Percentiles rank a stretch among this genome's conserved stretches.
These are phyloP conservation scores for Penicillium corylophilum DNA, from an alignment of 2,329 filamentous ascomycete species.

Conservation along the genomic window DNA sequence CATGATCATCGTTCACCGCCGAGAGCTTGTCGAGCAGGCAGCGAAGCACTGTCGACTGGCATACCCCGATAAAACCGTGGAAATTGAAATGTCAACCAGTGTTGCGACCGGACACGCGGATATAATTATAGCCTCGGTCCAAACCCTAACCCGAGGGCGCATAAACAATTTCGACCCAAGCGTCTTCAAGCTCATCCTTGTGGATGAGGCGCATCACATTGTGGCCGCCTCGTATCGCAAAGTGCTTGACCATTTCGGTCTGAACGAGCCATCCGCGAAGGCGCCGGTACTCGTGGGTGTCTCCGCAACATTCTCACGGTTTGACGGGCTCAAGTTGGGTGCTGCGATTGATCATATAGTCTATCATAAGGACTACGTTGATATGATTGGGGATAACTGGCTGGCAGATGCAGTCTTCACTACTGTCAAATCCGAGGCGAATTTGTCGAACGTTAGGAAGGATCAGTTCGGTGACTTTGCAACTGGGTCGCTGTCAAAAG, in stretches of 20 bases:
- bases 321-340: slow-evolving; percentile 79
- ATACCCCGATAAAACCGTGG: slow-evolving; percentile 77
- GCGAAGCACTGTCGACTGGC: slow-evolving; percentile 76
- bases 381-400: slow-evolving; percentile 88
- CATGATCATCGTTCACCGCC: slow-evolving; percentile 85
- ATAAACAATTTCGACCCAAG: slow-evolving; percentile 78
- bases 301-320: slow-evolving; percentile 76
- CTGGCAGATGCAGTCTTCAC: slow-evolving; percentile 91
- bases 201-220: slow-evolving; percentile 97
- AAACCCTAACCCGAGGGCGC: slow-evolving; percentile 75
- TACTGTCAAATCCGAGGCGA: slow-evolving; percentile 78
- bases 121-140: slow-evolving; percentile 89
- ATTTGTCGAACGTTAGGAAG: slow-evolving; percentile 69
- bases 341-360: slow-evolving; percentile 91
- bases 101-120: slow-evolving; percentile 79
- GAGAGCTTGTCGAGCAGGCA: slow-evolving; percentile 92
- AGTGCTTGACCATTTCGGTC: slow-evolving; percentile 74
- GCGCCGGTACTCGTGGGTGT: slow-evolving; percentile 79
- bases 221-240: slow-evolving; percentile 78
- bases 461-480: slow-evolving; percentile 75
- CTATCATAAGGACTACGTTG: slow-evolving; percentile 82
- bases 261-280: slow-evolving; percentile 52
- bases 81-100: slow-evolving; percentile 84
- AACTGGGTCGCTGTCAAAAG: slow-evolving; percentile 70
- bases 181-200: slow-evolving; percentile 83